Evolutionary conservation across 2,329 filamentous ascomycete genomes (phyloP), one percentile per base, ranked within the genome.

Genomic region (Hypoxylon sp.): DNA sequence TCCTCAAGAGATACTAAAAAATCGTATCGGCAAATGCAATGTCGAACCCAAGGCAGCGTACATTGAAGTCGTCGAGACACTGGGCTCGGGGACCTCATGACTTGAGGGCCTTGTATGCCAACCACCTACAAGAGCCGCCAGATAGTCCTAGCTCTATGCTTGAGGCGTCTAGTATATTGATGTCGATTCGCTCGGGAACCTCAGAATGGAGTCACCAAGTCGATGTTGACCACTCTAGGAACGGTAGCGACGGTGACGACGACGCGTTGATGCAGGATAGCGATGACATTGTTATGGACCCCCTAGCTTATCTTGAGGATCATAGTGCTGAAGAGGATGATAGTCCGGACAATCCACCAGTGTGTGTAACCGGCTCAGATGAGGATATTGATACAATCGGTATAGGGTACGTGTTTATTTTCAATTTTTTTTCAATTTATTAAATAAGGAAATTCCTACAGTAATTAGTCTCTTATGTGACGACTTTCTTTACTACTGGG

Each of bases 391-490:
- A 46, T 7, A 38, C 14, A 9, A 17, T 62, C 5, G 51, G 59
- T 21, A 19, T 62, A 62, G 59, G 59, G 59, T 62, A 62, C n/a
- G 59, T 62, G 30, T 43, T n/a, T n/a, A n/a, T n/a, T n/a, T n/a
- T n/a, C n/a, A n/a, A n/a, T n/a, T n/a, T n/a, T n/a, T n/a, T n/a
- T n/a, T n/a, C n/a, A n/a, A n/a, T n/a, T n/a, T n/a, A n/a, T n/a
- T n/a, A n/a, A n/a, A n/a, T n/a, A n/a, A 21, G 6, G 13, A 34
- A 13, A 34, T 13, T 7, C 21, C 23, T 28, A 9, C 14, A 14
- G 41, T 36, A 43, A 10, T 17, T 19, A 17, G 19, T 2, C 38
- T 19, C 21, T 43, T 11, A 13, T 17, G 17, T 10, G 17, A 17
- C 14, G 1, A 17, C n/a, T 25, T 11, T 30, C n/a, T 28, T 30